Evolutionary conservation across 352 stramenopile genomes (phyloP), one percentile per base, ranked within the genome.

Genomic region (Phytophthora pisi): DNA sequence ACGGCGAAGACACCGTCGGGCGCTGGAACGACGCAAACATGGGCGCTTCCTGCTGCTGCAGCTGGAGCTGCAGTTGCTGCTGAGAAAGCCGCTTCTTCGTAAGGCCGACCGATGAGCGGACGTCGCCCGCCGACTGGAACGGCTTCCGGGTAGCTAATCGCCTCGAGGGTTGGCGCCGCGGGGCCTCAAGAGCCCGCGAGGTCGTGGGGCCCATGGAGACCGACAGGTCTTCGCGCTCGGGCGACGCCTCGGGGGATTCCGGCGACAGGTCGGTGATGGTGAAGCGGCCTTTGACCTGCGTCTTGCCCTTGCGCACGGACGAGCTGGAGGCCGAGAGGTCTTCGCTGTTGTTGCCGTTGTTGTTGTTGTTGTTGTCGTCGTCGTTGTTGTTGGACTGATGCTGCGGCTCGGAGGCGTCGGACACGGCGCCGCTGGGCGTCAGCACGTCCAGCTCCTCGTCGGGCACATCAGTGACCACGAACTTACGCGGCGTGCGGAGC

Each of bases 251-350:
- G 4, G 79, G 72, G 4, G 81, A 89, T 51, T 91, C 84, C 0
- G 86, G 82, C 8, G 86, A 92, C 66, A 91, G 47, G 58, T 93
- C 86, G 15, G 88, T 93, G 74, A 93, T 93, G 18, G 84, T 93
- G 50, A 93, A 93, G n/a, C 86, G 74, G 16, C 86, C 86, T 68
- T 77, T 82, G 15, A 92, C 72, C 57, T 90, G 82, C 51, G 82
- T 93, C 66, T 90, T 92, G 23, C 76, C 74, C 59, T 82, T 77
- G 42, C 78, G 78, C 51, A 61, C 45, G 16, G 51, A 76, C 24
- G 43, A 64, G 16, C 42, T 69, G 16, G 68, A 74, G 20, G 64
- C 49, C 26, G 57, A 43, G 4, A 67, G 26, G 28, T 68, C 68
- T 62, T 74, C 70, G 34, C 45, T 65, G 53, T 65, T 57, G 30